phyloP scores from a whole-genome alignment of 345 rosid species.

The Mercurialis annua region DNA sequence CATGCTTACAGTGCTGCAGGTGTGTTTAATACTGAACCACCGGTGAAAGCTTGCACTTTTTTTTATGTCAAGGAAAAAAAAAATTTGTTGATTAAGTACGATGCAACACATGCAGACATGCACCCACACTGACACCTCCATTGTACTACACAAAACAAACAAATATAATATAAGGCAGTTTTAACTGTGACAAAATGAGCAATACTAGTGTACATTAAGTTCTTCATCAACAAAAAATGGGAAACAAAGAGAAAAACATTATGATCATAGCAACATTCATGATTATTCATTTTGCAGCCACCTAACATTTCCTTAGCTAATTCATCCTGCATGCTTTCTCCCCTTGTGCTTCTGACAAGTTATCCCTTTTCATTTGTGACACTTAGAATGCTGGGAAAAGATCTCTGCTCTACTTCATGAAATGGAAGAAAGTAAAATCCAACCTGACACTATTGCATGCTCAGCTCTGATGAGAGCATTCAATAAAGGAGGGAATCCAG shows the following conservation, averaged over 20 bases:
- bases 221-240: background rate
- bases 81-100: background rate
- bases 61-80: background rate
- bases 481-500: constrained; percentile 66
- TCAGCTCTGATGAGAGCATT: constrained; percentile 88
- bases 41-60: background rate
- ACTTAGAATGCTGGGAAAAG: constrained; percentile 65
- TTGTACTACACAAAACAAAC: no score
- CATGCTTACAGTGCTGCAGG: constrained; percentile 73
- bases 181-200: background rate
- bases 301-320: background rate
- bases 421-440: constrained; percentile 59
- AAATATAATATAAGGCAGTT: no score
- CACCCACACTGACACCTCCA: no score
- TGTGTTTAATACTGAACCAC: constrained; percentile 26
- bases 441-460: constrained; percentile 69
- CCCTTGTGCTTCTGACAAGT: background rate
- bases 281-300: background rate
- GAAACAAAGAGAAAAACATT: no score
- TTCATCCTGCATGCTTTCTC: background rate
- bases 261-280: background rate
- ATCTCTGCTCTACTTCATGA: constrained; percentile 63
- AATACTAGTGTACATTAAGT: background rate
- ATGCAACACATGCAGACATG: background rate
- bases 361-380: background rate